Conservation (phyloP, 805 yeast genomes). For the Peterozyma xylosa region DNA sequence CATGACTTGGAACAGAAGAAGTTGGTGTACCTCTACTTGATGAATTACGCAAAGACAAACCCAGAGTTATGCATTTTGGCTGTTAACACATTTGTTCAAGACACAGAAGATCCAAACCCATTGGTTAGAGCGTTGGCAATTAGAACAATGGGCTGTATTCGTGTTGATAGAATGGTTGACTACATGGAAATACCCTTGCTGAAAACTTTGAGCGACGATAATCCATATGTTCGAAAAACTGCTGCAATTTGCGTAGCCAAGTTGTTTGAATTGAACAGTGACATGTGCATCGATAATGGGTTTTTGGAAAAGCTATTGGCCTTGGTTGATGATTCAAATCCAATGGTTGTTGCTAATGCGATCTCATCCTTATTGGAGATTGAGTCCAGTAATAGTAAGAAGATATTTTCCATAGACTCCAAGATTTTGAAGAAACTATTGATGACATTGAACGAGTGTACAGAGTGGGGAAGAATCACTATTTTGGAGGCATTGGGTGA, state of each 20-base stretch:
- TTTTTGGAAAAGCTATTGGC: conserved; percentile 62
- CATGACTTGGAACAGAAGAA: conserved; percentile 95
- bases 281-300: conserved; percentile 80
- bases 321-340: conserved; percentile 79
- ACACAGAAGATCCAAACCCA: conserved; percentile 95
- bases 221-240: conserved; percentile 95
- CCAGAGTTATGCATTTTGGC: conserved; percentile 95
- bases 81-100: conserved; percentile 92
- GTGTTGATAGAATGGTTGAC: conserved; percentile 93
- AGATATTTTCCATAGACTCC: conserved; percentile 29
- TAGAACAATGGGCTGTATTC: conserved; percentile 96
- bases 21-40: conserved; percentile 84
- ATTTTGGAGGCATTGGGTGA: conserved; percentile 76
- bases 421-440: conserved; percentile 54
- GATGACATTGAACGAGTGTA: conserved; percentile 88
- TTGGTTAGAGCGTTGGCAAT: conserved; percentile 92
- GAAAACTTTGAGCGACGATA: conserved; percentile 81
- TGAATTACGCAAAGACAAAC: conserved; percentile 95
- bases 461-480: conserved; percentile 98
- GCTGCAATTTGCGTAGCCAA: conserved; percentile 98
- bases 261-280: conserved; percentile 76
- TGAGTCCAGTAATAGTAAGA: conserved; percentile 20
- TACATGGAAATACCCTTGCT: conserved; percentile 87
- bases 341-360: conserved; percentile 96
- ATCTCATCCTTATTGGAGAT: conserved; percentile 82